These are phyloP conservation scores for Penicillium sp. DNA, from an alignment of 2,329 filamentous ascomycete species.

Conservation along the genomic window DNA sequence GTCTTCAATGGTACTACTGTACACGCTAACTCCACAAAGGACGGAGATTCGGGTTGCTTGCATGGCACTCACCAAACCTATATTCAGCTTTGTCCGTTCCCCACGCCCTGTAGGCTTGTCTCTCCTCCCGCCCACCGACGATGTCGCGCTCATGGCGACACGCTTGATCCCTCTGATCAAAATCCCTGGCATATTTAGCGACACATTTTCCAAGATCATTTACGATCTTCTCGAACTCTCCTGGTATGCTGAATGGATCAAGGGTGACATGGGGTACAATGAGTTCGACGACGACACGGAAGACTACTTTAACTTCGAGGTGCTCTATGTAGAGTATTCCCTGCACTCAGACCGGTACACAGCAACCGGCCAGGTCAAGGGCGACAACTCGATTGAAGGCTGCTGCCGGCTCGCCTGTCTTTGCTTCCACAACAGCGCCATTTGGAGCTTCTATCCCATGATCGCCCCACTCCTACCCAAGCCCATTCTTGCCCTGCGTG, in stretches of 20 bases:
- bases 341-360: constrained; percentile 37
- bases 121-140: constrained; percentile 28
- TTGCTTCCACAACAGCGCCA: constrained; percentile 37
- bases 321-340: constrained; percentile 36
- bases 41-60: constrained; percentile 40
- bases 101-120: constrained; percentile 28
- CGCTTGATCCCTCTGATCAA: constrained; percentile 30
- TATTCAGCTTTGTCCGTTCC: constrained; percentile 37
- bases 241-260: constrained; percentile 38
- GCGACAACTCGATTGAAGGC: constrained; percentile 36
- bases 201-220: constrained; percentile 29
- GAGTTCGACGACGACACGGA: constrained; percentile 35
- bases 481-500: constrained; percentile 32
- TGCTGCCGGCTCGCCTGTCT: constrained; percentile 37
- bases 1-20: neutral
- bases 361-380: constrained; percentile 28
- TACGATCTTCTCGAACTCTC: constrained; percentile 34
- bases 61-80: constrained; percentile 36
- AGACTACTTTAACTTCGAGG: constrained; percentile 40
- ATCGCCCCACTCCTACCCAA: constrained; percentile 33
- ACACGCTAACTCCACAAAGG: constrained; percentile 24
- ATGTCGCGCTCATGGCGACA: constrained; percentile 30
- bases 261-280: constrained; percentile 24
- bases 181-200: constrained; percentile 34
- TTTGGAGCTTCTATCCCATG: constrained; percentile 39